These are phyloP conservation scores for Neurospora sp. DNA, from an alignment of 495 filamentous ascomycete genomes.

Conservation along the genomic window DNA sequence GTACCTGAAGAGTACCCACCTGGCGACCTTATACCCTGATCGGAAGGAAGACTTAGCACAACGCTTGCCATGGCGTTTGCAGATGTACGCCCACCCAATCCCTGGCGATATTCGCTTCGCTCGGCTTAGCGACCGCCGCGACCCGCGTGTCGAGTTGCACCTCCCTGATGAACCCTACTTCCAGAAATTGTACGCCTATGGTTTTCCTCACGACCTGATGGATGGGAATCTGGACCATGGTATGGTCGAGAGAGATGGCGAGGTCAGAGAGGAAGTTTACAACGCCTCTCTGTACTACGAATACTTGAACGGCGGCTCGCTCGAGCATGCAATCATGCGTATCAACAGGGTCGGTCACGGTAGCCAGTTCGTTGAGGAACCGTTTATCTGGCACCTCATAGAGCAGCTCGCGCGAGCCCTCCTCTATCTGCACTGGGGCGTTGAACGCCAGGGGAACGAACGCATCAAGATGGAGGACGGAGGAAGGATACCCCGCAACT, in stretches of 20 bases:
- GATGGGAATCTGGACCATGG: not conserved
- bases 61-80: not conserved
- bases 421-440: slow-evolving; percentile 3
- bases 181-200: slow-evolving; percentile 1
- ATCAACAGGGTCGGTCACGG: not conserved
- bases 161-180: slow-evolving; percentile 7
- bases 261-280: not conserved
- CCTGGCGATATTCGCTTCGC: slow-evolving; percentile 7
- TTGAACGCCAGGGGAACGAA: not conserved
- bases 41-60: not conserved
- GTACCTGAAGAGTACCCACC: not conserved
- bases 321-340: slow-evolving; percentile 3
- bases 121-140: not conserved
- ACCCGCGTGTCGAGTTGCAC: not conserved
- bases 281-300: slow-evolving; percentile 7
- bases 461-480: not conserved
- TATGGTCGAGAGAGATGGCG: not conserved
- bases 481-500: not conserved
- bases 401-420: slow-evolving; percentile 8
- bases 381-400: slow-evolving; percentile 11
- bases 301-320: slow-evolving; percentile 4
- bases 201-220: not conserved
- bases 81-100: not conserved
- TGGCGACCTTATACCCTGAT: not conserved
- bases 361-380: not conserved